Base-by-base conservation (phyloP, 495 filamentous ascomycete species). In the Talaromyces trachyspermus region DNA sequence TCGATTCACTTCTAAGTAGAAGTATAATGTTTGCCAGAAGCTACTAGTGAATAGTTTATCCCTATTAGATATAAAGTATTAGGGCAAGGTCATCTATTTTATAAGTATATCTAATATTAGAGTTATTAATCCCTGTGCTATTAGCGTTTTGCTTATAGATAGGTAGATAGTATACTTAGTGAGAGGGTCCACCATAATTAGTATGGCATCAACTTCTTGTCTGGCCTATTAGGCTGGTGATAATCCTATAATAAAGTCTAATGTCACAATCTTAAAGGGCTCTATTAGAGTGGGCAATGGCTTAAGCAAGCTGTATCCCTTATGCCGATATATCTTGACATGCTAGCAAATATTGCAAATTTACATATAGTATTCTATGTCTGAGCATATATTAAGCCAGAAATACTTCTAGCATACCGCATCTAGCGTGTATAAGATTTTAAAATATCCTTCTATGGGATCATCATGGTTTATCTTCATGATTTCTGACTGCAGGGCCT, bases 1-100 rank as follows among this genome's bases (percentile, higher is more conserved):
- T 15, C 48, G 25, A 11, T 48, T 26, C 10, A 59, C 46, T 4
- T 46, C 35, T 0, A 55, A 44, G 6, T 53, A 35, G 24, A 30
- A 14, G 19, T 48, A 58, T 15, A 62, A 39, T 11, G 45, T 23
- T 8, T 12, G 22, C 55, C 39, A 61, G 36, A 60, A 49, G 4
- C 22, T 46, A 9, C 20, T 39, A 1, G 46, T 39, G 36, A 59
- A 62, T 7, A 36, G 27, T 12, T 30, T 30, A 30, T 30, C n/a
- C n/a, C n/a, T n/a, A n/a, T n/a, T n/a, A n/a, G n/a, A n/a, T n/a
- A n/a, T n/a, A n/a, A n/a, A n/a, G 23, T 17, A 20, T 8, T 8
- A 14, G 12, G n/a, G 38, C 38, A 30, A 30, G 12, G 27, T 6
- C 12, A 12, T 12, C 12, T 12, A 12, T 30, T 7, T 30, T 7